Percentiles rank a stretch among this genome's conserved stretches.
phyloP scores from a whole-genome alignment of 1,284 basidiomycete genomes.

The Pholiota adiposa region DNA sequence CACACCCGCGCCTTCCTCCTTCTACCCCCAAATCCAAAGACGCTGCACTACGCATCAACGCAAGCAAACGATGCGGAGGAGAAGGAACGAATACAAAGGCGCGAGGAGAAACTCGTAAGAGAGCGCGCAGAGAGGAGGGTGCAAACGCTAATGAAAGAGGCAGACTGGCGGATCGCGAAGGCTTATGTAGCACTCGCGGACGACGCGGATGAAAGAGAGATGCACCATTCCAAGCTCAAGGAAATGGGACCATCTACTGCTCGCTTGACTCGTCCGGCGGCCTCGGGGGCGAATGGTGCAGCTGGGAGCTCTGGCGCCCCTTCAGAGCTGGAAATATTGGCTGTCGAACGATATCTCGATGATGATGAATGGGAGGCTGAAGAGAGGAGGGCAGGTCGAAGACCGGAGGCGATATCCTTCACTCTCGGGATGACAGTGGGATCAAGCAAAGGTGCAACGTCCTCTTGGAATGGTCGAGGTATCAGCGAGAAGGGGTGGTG shows the following conservation, averaged over 20 bases:
- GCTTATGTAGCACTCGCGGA: constrained; percentile 70
- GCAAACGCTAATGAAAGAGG: constrained; percentile 69
- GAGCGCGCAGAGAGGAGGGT: constrained; percentile 64
- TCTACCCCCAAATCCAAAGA: constrained; percentile 47
- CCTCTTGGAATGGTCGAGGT: background rate
- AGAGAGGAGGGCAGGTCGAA: constrained; percentile 24
- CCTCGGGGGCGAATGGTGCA: constrained; percentile 21
- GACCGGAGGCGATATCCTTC: background rate
- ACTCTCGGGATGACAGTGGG: background rate
- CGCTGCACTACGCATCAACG: constrained; percentile 16
- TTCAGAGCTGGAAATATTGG: constrained; percentile 46
- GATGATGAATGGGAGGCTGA: constrained; percentile 68
- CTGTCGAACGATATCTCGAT: constrained; percentile 63
- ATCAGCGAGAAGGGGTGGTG: background rate
- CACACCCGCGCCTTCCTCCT: constrained; percentile 67
- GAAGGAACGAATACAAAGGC: constrained; percentile 26
- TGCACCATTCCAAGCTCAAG: constrained; percentile 34
- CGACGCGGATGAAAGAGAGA: constrained; percentile 36
- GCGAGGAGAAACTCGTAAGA: constrained; percentile 46
- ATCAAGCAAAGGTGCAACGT: background rate
- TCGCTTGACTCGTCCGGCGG: background rate
- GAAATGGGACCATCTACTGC: constrained; percentile 30
- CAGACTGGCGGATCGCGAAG: constrained; percentile 65
- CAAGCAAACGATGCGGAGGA: constrained; percentile 34
- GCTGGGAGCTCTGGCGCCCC: constrained; percentile 8